Conservation (phyloP, 2,329 filamentous ascomycete species). For the Aciculosporium take region DNA sequence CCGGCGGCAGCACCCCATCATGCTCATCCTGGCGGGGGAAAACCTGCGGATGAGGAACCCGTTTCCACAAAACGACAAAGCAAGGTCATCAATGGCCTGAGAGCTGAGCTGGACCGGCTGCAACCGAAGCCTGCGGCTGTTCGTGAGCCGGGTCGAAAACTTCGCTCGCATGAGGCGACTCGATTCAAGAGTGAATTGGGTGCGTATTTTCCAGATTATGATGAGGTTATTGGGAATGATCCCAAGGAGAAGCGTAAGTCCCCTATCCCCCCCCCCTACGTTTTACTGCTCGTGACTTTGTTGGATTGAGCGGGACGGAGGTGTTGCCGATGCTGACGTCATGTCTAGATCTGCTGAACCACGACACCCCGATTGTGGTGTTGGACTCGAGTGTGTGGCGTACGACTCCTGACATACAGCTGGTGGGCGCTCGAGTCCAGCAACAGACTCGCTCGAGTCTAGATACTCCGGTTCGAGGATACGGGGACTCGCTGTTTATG, state of each 20-base stretch:
- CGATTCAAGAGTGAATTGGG: constrained; percentile 85
- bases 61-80: constrained; percentile 36
- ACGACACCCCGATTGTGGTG: constrained; percentile 60
- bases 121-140: constrained; percentile 33
- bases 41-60: constrained; percentile 13
- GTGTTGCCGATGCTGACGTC: not conserved
- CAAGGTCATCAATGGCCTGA: constrained; percentile 47
- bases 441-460: not conserved
- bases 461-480: constrained; percentile 31
- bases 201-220: constrained; percentile 84
- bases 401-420: constrained; percentile 9
- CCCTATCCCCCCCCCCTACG: not conserved
- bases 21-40: constrained; percentile 9
- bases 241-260: constrained; percentile 61
- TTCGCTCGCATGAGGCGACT: constrained; percentile 74
- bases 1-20: constrained; percentile 3
- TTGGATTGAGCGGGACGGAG: not conserved
- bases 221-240: constrained; percentile 81
- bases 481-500: constrained; percentile 40
- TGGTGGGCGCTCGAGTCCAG: not conserved
- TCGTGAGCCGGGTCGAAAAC: constrained; percentile 54
- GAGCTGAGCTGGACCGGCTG: constrained; percentile 43
- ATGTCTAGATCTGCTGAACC: constrained; percentile 52
- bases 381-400: constrained; percentile 36
- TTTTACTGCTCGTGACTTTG: not conserved